These are phyloP conservation scores for Xerocomellus chrysenteron DNA, from an alignment of 768 basidiomycete genomes.

Conservation along the genomic window DNA sequence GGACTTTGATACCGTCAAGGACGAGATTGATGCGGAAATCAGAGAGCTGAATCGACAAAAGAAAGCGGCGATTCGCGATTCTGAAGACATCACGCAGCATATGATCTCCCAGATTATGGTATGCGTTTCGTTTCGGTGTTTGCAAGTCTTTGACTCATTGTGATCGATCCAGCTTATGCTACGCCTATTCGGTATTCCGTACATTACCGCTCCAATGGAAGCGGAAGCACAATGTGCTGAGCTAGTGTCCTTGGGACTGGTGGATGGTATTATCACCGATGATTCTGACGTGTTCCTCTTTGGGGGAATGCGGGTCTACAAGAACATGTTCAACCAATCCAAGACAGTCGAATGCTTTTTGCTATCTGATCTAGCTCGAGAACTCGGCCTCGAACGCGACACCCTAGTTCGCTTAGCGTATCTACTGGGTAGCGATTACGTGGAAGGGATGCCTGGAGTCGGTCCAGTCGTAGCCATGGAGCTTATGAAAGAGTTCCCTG, in stretches of 20 bases:
- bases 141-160: background rate
- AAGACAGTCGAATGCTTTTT: constrained; percentile 99
- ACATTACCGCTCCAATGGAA: constrained; percentile 98
- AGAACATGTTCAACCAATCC: constrained; percentile 99
- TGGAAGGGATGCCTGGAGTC: constrained; percentile 86
- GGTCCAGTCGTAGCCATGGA: constrained; percentile 98
- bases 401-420: constrained; percentile 89
- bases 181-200: constrained; percentile 94
- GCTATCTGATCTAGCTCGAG: constrained; percentile 75
- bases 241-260: constrained; percentile 78
- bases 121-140: constrained; percentile 13
- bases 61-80: constrained; percentile 88
- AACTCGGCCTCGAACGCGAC: constrained; percentile 84
- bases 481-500: constrained; percentile 89
- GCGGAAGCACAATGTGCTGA: constrained; percentile 98
- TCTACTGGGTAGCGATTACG: constrained; percentile 95
- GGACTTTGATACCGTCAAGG: constrained; percentile 74
- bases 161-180: constrained; percentile 67
- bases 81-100: constrained; percentile 92
- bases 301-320: constrained; percentile 92
- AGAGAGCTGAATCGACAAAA: constrained; percentile 74
- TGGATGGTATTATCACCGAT: constrained; percentile 98
- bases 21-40: constrained; percentile 94
- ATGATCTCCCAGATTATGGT: constrained; percentile 89
- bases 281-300: constrained; percentile 99